Base-by-base conservation (phyloP, 2,329 filamentous ascomycete genomes). In the Penicillium sp. region DNA sequence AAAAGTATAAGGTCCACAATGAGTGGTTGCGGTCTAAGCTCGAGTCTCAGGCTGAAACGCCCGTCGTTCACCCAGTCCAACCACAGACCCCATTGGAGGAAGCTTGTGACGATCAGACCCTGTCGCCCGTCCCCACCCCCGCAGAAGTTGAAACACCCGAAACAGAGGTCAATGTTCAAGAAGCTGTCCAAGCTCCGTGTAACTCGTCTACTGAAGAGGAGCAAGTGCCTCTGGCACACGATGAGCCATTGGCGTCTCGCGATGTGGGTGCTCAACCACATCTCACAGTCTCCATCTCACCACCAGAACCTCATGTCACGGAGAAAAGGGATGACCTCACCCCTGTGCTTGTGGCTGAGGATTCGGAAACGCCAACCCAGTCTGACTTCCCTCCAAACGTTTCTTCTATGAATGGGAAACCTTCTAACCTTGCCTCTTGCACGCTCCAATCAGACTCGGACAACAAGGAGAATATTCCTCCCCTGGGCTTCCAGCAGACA, bases 1-100 rank as follows among this genome's bases (percentile, higher is more conserved):
- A 95, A 67, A 82, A 82, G 56, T 87, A 83, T 64, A 82, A 92
- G n/a, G 79, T 87, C 47, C 85, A 90, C 61, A 82, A 85, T 21
- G 85, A 92, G 61, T 82, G 68, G 64, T 63, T 59, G 32, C 65
- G 63, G 29, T 55, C 63, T 32, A 61, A 63, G 21, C 36, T 49
- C 6, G 47, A 54, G 46, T 24, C 59, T 21, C 39, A 60, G 34
- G 27, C 24, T 39, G 36, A 43, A n/a, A 44, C 24, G 14, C 44
- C 24, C n/a, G 40, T n/a, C 10, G n/a, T 22, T 4, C 27, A 31
- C n/a, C 16, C 45, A 21, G 11, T 34, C 14, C 42, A 24, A n/a
- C 29, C 43, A 22, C 43, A 47, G 38, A 29, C 38, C n/a, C 27
- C 36, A 27, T 18, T 24, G 27, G 24, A 55, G 52, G 18, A 52